Percentiles rank a stretch among this genome's conserved stretches.
These are phyloP conservation scores for Starmerella khaoyaiensis DNA, from an alignment of 805 yeast genomes.

Conservation along the genomic window DNA sequence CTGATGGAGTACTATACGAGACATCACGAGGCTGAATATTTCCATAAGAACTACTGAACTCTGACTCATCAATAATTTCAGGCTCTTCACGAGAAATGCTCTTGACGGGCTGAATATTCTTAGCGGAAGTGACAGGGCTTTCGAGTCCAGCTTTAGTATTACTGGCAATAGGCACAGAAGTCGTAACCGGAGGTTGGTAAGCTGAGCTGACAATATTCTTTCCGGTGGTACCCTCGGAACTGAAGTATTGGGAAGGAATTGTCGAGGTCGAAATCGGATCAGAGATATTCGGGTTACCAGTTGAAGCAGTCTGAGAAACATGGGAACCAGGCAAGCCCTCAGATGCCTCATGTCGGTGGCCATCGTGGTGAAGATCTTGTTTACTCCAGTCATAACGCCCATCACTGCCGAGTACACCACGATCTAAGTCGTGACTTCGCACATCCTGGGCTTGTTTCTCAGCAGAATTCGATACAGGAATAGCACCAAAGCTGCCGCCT, in stretches of 20 bases:
- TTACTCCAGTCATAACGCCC: slow-evolving; percentile 9
- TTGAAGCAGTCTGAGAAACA: background rate
- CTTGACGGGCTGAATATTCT: no score
- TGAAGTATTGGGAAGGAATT: background rate
- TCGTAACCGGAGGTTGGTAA: no score
- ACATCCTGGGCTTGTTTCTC: slow-evolving; percentile 5
- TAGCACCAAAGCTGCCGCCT: slow-evolving; percentile 14
- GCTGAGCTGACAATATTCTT: no score
- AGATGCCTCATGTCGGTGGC: slow-evolving; percentile 13
- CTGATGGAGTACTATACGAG: background rate
- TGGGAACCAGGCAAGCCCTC: slow-evolving; percentile 10
- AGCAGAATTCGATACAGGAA: slow-evolving; percentile 8
- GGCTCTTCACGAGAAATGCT: no score
- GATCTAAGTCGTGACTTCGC: slow-evolving; percentile 5
- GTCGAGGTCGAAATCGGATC: background rate
- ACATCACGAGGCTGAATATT: background rate
- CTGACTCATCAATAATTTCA: no score
- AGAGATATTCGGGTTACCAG: background rate
- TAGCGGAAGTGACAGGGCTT: no score
- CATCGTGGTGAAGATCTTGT: slow-evolving; percentile 7
- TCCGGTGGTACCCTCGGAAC: no score
- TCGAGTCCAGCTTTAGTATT: no score
- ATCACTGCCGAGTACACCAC: slow-evolving; percentile 5
- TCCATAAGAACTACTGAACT: no score
- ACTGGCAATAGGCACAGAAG: no score